phyloP scores from a whole-genome alignment of 2,329 filamentous ascomycete genomes.

The Trichoderma guizhouense region DNA sequence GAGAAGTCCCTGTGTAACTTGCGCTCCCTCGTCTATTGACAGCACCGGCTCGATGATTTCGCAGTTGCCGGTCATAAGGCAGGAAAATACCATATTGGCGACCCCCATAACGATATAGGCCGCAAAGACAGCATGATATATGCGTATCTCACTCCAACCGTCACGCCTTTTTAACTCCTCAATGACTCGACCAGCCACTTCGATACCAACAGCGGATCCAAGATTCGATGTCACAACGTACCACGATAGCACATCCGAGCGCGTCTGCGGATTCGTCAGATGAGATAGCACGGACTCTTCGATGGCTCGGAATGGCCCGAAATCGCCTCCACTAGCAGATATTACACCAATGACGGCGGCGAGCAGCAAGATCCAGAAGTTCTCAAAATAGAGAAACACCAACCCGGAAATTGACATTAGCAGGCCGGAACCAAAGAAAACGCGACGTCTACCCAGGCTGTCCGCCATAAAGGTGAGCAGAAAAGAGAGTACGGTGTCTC shows the following conservation, averaged over 20 bases:
- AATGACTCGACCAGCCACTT: slow-evolving; percentile 49
- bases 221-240: slow-evolving; percentile 58
- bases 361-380: slow-evolving; percentile 56
- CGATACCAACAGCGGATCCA: slow-evolving; percentile 53
- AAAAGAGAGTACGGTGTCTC: slow-evolving; percentile 58
- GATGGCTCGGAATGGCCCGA: slow-evolving; percentile 64
- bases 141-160: slow-evolving; percentile 47
- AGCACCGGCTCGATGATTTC: slow-evolving; percentile 37
- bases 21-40: not conserved
- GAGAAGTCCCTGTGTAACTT: slow-evolving; percentile 21
- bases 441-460: slow-evolving; percentile 52
- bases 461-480: slow-evolving; percentile 58
- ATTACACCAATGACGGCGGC: slow-evolving; percentile 61
- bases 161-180: slow-evolving; percentile 43
- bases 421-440: slow-evolving; percentile 49
- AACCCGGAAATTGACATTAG: slow-evolving; percentile 57
- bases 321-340: slow-evolving; percentile 61
- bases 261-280: slow-evolving; percentile 50
- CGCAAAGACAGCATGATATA: slow-evolving; percentile 58
- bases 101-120: slow-evolving; percentile 55
- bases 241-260: slow-evolving; percentile 65
- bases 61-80: slow-evolving; percentile 47
- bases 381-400: slow-evolving; percentile 51
- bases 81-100: slow-evolving; percentile 46
- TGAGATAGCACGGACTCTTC: slow-evolving; percentile 64